These are phyloP conservation scores for Podospora pseudopauciseta DNA, from an alignment of 495 filamentous ascomycete genomes.

Conservation along the genomic window DNA sequence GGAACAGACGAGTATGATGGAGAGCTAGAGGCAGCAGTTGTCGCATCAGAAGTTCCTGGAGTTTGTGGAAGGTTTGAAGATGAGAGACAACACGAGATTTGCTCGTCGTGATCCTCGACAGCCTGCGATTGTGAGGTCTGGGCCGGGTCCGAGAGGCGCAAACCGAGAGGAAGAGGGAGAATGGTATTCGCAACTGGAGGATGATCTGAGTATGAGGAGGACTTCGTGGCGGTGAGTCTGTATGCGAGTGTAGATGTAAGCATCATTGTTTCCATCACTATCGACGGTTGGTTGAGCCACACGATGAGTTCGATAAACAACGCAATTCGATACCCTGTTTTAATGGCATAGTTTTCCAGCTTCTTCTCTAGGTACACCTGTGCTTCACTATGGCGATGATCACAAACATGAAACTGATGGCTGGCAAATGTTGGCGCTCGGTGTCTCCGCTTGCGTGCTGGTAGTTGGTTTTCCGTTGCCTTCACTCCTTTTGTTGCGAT, in stretches of 20 bases:
- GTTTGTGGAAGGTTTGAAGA: not conserved
- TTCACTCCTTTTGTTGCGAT: not conserved
- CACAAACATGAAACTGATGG: not conserved
- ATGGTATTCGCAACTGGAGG: not conserved
- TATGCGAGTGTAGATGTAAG: not conserved
- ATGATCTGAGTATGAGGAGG: not conserved
- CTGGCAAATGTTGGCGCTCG: not conserved
- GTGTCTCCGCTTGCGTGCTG: not conserved
- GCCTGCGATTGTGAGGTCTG: not conserved
- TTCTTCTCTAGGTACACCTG: no score
- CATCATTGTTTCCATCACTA: not conserved
- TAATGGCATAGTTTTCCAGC: no score
- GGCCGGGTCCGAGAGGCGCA: not conserved
- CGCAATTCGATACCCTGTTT: not conserved
- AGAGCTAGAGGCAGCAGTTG: slow-evolving; percentile 26
- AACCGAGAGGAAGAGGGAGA: not conserved
- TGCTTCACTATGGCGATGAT: not conserved
- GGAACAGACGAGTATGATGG: slow-evolving; percentile 47
- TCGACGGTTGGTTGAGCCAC: not conserved
- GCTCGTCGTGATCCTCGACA: not conserved
- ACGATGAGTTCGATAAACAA: not conserved
- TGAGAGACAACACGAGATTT: not conserved
- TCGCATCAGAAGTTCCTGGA: not conserved
- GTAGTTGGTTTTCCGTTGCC: not conserved
- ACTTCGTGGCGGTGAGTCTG: not conserved